Conservation (phyloP, 129 eudicot species). For the Artemisia annua region DNA sequence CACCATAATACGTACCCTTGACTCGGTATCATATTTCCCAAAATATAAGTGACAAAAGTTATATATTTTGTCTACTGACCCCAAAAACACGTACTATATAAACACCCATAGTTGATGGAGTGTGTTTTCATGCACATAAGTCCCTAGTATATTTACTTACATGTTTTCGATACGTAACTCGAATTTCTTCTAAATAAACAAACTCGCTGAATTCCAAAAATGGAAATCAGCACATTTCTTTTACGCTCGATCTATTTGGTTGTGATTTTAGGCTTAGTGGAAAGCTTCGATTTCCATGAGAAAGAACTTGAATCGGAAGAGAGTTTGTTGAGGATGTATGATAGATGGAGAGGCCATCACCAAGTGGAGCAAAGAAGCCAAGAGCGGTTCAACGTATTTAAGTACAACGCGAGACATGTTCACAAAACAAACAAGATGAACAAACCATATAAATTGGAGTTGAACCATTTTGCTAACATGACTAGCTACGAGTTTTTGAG, state of each 20-base stretch:
- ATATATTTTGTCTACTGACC: too few species aligned
- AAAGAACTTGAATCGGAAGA: conserved; percentile 59
- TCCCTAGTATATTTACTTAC: too few species aligned
- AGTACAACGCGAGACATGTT: conserved; percentile 50
- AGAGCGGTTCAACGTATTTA: conserved; percentile 59
- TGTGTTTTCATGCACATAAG: too few species aligned
- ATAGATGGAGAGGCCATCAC: conserved; percentile 72
- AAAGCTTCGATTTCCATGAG: conserved; percentile 55
- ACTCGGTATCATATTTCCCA: too few species aligned
- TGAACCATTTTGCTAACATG: conserved; percentile 67
- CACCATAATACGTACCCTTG: too few species aligned
- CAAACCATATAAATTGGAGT: conserved; percentile 55
- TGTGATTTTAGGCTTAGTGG: conserved; percentile 30
- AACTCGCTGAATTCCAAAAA: background rate
- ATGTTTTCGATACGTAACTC: too few species aligned
- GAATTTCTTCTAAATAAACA: too few species aligned
- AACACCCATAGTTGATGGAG: too few species aligned
- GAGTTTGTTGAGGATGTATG: conserved; percentile 47
- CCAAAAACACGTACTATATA: too few species aligned
- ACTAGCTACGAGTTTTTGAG: conserved; percentile 53
- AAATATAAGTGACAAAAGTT: too few species aligned
- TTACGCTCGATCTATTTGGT: conserved; percentile 36
- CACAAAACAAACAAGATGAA: conserved; percentile 59
- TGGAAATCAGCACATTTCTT: conserved; percentile 31
- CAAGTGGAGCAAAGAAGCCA: conserved; percentile 38